A percentile compares a stretch with the other conserved stretches of the same genome.
These are phyloP conservation scores for Rhodotorula glutinis DNA, from an alignment of 1,284 basidiomycete species.

Conservation along the genomic window DNA sequence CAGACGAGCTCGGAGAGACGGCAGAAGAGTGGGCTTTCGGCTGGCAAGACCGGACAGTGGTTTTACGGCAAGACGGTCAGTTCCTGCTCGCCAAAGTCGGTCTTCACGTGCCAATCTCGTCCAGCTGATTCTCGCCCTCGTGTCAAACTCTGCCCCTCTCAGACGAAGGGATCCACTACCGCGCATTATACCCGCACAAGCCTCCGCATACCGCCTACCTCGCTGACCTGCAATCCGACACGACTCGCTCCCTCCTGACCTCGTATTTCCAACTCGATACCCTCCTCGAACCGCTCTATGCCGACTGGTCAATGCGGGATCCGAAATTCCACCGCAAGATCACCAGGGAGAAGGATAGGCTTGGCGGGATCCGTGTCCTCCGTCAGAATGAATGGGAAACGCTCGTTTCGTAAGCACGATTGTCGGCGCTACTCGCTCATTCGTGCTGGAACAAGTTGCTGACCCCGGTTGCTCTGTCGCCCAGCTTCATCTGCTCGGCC, in stretches of 20 bases:
- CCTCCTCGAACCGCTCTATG: conserved; percentile 71
- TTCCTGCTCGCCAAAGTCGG: too few species aligned
- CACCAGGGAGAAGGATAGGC: conserved; percentile 59
- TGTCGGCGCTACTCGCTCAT: background rate
- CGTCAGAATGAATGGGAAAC: conserved; percentile 96
- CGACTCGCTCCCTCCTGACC: conserved; percentile 70
- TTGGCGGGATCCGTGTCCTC: conserved; percentile 64
- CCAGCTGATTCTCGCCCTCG: background rate
- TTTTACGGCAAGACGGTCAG: conserved; percentile 44
- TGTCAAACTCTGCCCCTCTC: background rate
- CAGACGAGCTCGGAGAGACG: background rate
- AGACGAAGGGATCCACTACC: conserved; percentile 41
- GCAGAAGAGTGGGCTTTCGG: conserved; percentile 42
- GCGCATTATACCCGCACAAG: conserved; percentile 32
- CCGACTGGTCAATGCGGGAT: conserved; percentile 70
- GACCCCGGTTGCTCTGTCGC: background rate
- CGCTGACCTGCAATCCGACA: conserved; percentile 55
- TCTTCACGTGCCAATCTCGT: background rate
- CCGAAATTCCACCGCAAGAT: conserved; percentile 65
- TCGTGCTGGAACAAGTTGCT: too few species aligned
- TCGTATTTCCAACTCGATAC: conserved; percentile 88
- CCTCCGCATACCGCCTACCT: conserved; percentile 46
- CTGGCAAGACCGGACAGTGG: conserved; percentile 42
- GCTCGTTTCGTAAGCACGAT: conserved; percentile 68
- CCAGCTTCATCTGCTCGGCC: conserved; percentile 93